A percentile compares a stretch with the other conserved stretches of the same genome.
These are phyloP conservation scores for Talaromyces albobiverticillius DNA, from an alignment of 2,329 filamentous ascomycete species.

Conservation along the genomic window DNA sequence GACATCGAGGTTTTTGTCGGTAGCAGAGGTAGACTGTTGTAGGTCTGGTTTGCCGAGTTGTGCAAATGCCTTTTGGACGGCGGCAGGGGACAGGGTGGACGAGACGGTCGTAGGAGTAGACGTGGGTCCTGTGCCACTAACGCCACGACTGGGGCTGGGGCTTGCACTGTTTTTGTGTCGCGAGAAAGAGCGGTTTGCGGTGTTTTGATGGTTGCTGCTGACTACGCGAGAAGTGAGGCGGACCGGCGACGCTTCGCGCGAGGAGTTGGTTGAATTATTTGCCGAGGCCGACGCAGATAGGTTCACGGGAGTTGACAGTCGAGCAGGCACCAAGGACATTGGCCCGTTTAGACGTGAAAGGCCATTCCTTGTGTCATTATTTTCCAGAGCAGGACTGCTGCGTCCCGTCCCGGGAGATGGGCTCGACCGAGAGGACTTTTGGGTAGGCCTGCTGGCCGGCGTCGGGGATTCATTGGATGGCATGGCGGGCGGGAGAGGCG, in stretches of 20 bases:
- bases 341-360: conserved; percentile 23
- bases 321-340: conserved; percentile 34
- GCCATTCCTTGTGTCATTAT: conserved; percentile 28
- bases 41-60: conserved; percentile 66
- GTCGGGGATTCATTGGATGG: conserved; percentile 19
- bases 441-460: conserved; percentile 25
- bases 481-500: conserved; percentile 18
- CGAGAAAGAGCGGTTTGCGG: conserved; percentile 40
- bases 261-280: conserved; percentile 45
- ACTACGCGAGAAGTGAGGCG: conserved; percentile 29
- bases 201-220: conserved; percentile 26
- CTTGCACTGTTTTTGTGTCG: conserved; percentile 69
- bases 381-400: conserved; percentile 28
- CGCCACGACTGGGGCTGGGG: conserved; percentile 58
- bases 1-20: conserved; percentile 62
- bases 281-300: conserved; percentile 36
- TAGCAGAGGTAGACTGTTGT: conserved; percentile 50
- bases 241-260: conserved; percentile 49
- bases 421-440: conserved; percentile 10
- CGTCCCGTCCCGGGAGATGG: conserved; percentile 16
- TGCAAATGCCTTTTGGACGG: conserved; percentile 66
- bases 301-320: conserved; percentile 25
- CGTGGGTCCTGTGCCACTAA: conserved; percentile 38
- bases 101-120: conserved; percentile 31
- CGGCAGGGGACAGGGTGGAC: conserved; percentile 53